Base-by-base conservation (phyloP, 2,329 filamentous ascomycete genomes). In the Cryphonectria radicalis region DNA sequence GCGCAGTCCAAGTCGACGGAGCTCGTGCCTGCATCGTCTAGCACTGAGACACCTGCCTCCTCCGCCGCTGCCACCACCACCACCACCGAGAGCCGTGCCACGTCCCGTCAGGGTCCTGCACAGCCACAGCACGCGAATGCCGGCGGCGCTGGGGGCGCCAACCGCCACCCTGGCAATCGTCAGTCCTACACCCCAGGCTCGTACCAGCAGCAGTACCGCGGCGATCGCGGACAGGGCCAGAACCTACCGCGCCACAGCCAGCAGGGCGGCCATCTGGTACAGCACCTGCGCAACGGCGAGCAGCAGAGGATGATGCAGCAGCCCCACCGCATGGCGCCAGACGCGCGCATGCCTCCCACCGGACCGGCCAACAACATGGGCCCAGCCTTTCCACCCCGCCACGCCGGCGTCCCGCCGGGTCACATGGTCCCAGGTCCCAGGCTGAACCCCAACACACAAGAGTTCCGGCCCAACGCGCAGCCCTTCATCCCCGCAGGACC, bases 401-500 rank as follows among this genome's bases (percentile, higher is more conserved):
- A 86, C 63, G 87, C 85, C 73, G 84, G 83, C 65, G 79, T 86
- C n/a, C 82, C 80, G 19, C 73, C 84, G 17, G 82, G 82, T 60
- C 87, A 87, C 67, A 82, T 88, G 76, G 82, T 83, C 4, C 66
- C 71, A n/a, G 70, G 70, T 11, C 84, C 83, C 63, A 89, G 90
- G 79, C 78, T 91, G 75, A 91, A 91, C 74, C 89, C 89, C 8
- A 90, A 89, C 76, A 91, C 86, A 75, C 85, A 88, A 78, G 94
- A 97, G 77, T 98, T 98, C 82, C 91, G 92, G 74, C 91, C 93
- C 5, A 92, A 92, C 73, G 94, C 95, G 0, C 88, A 89, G 62
- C 86, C 91, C 1, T 98, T 99, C 82, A 95, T 91, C 75, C 95
- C 93, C 6, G 93, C 83, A 65, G 84, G 86, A 35, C 84, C 85